These are phyloP conservation scores for Larix sibirica DNA, from an alignment of 83 land plant genomes.

Conservation along the genomic window DNA sequence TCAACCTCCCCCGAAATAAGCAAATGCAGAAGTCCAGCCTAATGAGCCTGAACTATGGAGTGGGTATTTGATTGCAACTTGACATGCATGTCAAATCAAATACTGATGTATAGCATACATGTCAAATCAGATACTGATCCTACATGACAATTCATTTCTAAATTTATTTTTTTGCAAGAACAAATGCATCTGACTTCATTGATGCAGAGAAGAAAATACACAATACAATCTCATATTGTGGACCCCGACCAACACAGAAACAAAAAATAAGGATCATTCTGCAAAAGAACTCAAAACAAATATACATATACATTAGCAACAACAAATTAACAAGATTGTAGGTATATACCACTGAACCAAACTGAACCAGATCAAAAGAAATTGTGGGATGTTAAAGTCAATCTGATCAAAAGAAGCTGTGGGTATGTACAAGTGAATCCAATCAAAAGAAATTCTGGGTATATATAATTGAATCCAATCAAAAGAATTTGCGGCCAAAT, in stretches of 20 bases:
- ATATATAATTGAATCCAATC: neutral
- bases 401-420: neutral
- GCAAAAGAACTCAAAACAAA: neutral
- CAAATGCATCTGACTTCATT: too few relatives aligned
- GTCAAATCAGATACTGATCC: too few relatives aligned
- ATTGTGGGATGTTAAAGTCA: neutral
- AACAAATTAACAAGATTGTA: neutral
- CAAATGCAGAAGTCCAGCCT: too few relatives aligned
- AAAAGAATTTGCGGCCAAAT: neutral
- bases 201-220: too few relatives aligned
- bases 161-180: neutral
- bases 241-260: neutral
- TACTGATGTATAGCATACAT: too few relatives aligned
- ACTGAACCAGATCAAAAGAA: neutral
- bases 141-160: neutral
- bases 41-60: too few relatives aligned
- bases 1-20: too few relatives aligned
- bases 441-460: neutral
- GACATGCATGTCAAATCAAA: neutral
- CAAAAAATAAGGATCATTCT: neutral
- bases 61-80: too few relatives aligned
- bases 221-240: too few relatives aligned
- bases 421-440: neutral
- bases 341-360: neutral
- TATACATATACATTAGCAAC: neutral